phyloP scores from a whole-genome alignment of 2,329 filamentous ascomycete species.

The Alternaria gaisen region DNA sequence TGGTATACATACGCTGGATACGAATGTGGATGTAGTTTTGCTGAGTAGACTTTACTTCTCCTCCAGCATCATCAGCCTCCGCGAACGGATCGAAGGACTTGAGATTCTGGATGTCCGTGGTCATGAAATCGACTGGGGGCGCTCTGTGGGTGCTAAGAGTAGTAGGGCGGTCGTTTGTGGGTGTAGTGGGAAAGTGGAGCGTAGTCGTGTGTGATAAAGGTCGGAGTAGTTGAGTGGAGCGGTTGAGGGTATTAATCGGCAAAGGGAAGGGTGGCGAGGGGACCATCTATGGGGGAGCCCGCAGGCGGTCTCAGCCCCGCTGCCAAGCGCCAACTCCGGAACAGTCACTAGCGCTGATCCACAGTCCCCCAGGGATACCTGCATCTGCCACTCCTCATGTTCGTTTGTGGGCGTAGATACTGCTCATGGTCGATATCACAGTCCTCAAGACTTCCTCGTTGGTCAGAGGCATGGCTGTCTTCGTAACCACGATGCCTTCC shows the following conservation, averaged over 20 bases:
- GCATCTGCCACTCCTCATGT: background rate
- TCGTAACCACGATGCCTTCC: background rate
- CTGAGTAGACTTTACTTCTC: constrained; percentile 85
- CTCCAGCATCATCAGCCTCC: constrained; percentile 99
- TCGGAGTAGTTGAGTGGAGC: constrained; percentile 1
- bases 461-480: background rate
- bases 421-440: background rate
- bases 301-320: constrained; percentile 19
- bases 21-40: constrained; percentile 99
- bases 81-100: constrained; percentile 87
- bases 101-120: constrained; percentile 57
- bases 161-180: constrained; percentile 15
- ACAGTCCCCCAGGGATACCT: background rate
- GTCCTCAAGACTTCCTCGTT: background rate
- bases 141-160: constrained; percentile 31
- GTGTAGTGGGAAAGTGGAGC: constrained; percentile 11
- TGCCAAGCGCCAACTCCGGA: constrained; percentile 11
- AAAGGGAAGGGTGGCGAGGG: constrained; percentile 19
- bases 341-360: constrained; percentile 7
- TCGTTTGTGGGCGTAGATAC: background rate
- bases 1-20: constrained; percentile 85
- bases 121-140: constrained; percentile 47
- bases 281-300: constrained; percentile 6
- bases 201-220: constrained; percentile 10
- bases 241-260: constrained; percentile 15